Evolutionary conservation across 2,329 filamentous ascomycete species (phyloP).

Genomic region (Stachybotrys chartarum): DNA sequence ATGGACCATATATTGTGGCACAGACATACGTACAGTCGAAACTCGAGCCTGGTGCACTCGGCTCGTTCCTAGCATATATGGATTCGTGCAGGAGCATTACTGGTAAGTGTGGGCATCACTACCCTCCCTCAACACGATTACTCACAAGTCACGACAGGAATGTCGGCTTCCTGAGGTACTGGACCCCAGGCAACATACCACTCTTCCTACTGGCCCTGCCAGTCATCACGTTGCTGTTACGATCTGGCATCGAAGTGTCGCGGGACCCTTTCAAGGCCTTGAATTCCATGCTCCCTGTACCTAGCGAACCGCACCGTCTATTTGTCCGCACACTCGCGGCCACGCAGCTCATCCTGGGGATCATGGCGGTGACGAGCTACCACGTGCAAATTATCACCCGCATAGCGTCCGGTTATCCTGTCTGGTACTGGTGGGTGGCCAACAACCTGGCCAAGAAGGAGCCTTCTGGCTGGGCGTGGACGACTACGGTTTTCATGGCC

Average conservation of each 20-base stretch:
- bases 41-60: conserved; percentile 67
- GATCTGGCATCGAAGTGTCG: conserved; percentile 46
- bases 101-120: conserved; percentile 55
- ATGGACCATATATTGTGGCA: conserved; percentile 62
- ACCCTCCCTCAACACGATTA: neutral
- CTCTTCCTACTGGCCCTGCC: conserved; percentile 80
- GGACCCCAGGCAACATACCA: conserved; percentile 79
- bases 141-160: conserved; percentile 51
- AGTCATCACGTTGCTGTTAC: conserved; percentile 56
- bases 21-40: conserved; percentile 14
- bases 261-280: conserved; percentile 9
- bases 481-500: conserved; percentile 60
- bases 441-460: conserved; percentile 29
- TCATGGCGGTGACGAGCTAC: conserved; percentile 69
- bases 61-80: conserved; percentile 78
- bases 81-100: conserved; percentile 82
- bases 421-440: conserved; percentile 84
- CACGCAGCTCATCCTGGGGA: conserved; percentile 64
- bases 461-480: conserved; percentile 21
- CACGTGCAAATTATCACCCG: conserved; percentile 94
- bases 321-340: conserved; percentile 55
- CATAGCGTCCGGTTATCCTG: conserved; percentile 77
- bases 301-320: conserved; percentile 9
- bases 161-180: conserved; percentile 81
- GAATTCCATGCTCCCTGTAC: conserved; percentile 3